Evolutionary conservation across 345 rosid genomes (phyloP), one percentile per base, ranked within the genome.

Genomic region (Reutealis trisperma): DNA sequence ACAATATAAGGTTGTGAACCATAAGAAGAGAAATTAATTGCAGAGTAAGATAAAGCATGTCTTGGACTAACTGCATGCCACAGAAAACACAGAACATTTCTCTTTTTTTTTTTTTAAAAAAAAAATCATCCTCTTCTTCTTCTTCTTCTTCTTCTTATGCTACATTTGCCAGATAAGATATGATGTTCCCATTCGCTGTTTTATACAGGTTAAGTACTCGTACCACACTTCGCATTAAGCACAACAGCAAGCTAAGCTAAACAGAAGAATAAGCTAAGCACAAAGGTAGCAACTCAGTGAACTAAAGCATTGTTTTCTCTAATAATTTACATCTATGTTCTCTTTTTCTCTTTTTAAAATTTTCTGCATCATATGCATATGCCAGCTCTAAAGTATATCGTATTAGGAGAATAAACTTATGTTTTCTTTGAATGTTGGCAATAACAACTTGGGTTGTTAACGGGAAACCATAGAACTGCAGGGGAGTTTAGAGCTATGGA

Each of bases 201-300:
- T 24, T 32, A 27, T 32, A 44, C 14, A 58, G 8, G 7, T 44
- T 41, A 24, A n/a, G 66, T 5, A 42, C 34, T 41, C 37, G 13
- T 27, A 14, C 55, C 18, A 30, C 21, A 19, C 70, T 57, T 6
- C 49, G 42, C 34, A 1, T 54, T 49, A 67, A 55, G 59, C 5
- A 54, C 73, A 41, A 47, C 2, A 45, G 51, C 66, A 69, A 51
- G 47, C 21, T 21, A 32, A 72, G 59, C 24, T 72, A 57, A 65
- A 32, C 21, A 45, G 71, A 41, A n/a, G n/a, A n/a, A n/a, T n/a
- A 69, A 51, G 47, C 21, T 21, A 32, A 72, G 59, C 24, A 32
- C 21, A 45, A 64, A 41, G 71, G 18, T 22, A n/a, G 37, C 18
- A 24, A 25, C 34, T 60, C 7, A 61, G 64, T 4, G 25, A 61